Conservation (phyloP, 192 early-diverging fungal genomes). For the Dimargaris cristalligena region DNA sequence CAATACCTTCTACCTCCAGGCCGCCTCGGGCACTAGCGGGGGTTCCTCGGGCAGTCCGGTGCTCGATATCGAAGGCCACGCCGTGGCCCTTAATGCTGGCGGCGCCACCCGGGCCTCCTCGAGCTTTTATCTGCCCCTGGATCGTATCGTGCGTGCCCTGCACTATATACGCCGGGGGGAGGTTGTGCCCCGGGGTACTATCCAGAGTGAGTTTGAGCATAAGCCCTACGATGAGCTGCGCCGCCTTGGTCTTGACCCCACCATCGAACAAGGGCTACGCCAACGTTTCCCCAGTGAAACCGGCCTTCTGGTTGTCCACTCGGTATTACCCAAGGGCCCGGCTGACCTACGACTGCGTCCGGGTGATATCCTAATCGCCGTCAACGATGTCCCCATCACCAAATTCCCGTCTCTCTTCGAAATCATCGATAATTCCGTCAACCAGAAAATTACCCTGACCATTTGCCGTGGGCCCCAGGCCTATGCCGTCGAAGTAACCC, state of each 20-base stretch:
- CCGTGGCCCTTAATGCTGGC: slow-evolving; percentile 59
- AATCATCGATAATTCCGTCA: slow-evolving; percentile 45
- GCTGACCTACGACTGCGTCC: slow-evolving; percentile 38
- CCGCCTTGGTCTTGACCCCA: slow-evolving; percentile 46
- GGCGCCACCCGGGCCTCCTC: slow-evolving; percentile 34
- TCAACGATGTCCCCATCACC: slow-evolving; percentile 43
- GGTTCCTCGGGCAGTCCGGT: slow-evolving; percentile 67
- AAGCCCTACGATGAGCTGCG: slow-evolving; percentile 52
- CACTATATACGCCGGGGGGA: slow-evolving; percentile 33
- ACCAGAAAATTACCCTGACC: slow-evolving; percentile 27
- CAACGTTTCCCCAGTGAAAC: slow-evolving; percentile 40
- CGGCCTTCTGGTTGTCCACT: slow-evolving; percentile 49
- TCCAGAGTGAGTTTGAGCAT: slow-evolving; percentile 57
- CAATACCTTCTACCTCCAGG: slow-evolving; percentile 70
- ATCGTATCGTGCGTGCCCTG: slow-evolving; percentile 50
- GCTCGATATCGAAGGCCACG: slow-evolving; percentile 55
- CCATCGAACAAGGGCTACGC: slow-evolving; percentile 46
- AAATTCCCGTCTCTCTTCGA: slow-evolving; percentile 52
- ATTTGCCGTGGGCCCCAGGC: slow-evolving; percentile 30
- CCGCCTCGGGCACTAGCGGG: slow-evolving; percentile 53
- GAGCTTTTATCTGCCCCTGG: slow-evolving; percentile 58
- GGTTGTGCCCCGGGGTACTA: slow-evolving; percentile 49
- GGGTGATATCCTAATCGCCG: slow-evolving; percentile 54
- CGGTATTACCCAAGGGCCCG: slow-evolving; percentile 50
- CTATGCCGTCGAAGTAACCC: slow-evolving; percentile 20